Evolutionary conservation across 345 rosid species (phyloP).

Genomic region (Microcos paniculata): DNA sequence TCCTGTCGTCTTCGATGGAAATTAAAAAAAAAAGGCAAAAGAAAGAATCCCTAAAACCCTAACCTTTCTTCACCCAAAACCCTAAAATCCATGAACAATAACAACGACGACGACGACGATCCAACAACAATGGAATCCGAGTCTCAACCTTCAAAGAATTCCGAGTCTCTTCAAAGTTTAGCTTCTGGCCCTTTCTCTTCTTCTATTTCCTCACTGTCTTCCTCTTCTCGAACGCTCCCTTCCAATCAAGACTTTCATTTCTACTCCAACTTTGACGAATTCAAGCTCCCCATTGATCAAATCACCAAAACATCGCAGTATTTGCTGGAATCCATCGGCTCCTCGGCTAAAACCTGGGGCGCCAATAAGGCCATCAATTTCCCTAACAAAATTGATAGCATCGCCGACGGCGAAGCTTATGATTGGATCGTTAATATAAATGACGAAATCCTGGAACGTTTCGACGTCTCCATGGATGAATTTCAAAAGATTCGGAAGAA

Average conservation of each 20-base stretch:
- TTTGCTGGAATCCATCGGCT: slow-evolving; percentile 55
- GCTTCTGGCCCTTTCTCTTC: slow-evolving; percentile 41
- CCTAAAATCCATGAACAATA: slow-evolving; percentile 10
- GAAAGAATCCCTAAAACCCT: slow-evolving; percentile 8
- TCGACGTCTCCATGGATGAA: slow-evolving; percentile 62
- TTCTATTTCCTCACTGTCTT: slow-evolving; percentile 49
- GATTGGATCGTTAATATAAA: slow-evolving; percentile 71
- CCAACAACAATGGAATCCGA: slow-evolving; percentile 26
- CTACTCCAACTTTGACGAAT: slow-evolving; percentile 72
- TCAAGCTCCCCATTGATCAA: slow-evolving; percentile 53
- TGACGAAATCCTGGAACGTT: slow-evolving; percentile 68
- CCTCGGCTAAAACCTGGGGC: slow-evolving; percentile 35
- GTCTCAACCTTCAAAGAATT: slow-evolving; percentile 18
- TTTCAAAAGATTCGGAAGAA: slow-evolving; percentile 38
- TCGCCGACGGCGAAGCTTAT: slow-evolving; percentile 54
- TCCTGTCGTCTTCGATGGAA: slow-evolving; percentile 8
- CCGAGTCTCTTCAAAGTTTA: slow-evolving; percentile 38
- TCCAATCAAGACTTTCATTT: slow-evolving; percentile 75
- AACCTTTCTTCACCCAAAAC: not conserved
- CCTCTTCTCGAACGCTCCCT: slow-evolving; percentile 58
- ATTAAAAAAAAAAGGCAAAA: not conserved
- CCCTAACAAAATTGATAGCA: slow-evolving; percentile 30
- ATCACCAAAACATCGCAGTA: slow-evolving; percentile 50
- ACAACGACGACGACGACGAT: slow-evolving; percentile 19
- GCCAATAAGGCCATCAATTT: slow-evolving; percentile 22